phyloP scores from a whole-genome alignment of 441 rosid genomes.

The California macrophylla region DNA sequence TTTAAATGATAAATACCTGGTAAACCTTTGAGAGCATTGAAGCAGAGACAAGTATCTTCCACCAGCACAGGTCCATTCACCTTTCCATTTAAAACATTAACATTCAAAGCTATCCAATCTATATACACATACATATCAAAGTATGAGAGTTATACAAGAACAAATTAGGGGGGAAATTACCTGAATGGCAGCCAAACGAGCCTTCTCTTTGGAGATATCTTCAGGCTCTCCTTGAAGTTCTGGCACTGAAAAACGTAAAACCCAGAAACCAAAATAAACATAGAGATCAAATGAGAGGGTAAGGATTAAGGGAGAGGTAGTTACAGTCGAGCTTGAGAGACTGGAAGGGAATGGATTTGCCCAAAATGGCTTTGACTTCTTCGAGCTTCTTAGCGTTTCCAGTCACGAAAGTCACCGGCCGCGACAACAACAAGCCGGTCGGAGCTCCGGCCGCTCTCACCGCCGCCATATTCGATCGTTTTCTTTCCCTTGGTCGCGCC shows the following conservation, averaged over 20 bases:
- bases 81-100: constrained; percentile 28
- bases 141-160: background rate
- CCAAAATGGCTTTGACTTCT: constrained; percentile 80
- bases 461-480: constrained; percentile 29
- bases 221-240: constrained; percentile 93
- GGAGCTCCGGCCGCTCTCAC: constrained; percentile 25
- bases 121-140: background rate
- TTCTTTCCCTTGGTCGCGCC: too few species aligned
- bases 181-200: constrained; percentile 81
- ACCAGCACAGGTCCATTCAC: constrained; percentile 87
- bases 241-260: constrained; percentile 42
- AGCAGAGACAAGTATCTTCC: constrained; percentile 94
- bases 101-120: background rate
- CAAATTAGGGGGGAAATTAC: constrained; percentile 17
- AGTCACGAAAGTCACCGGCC: constrained; percentile 87
- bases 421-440: constrained; percentile 29
- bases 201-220: constrained; percentile 77
- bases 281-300: background rate
- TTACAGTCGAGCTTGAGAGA: constrained; percentile 78
- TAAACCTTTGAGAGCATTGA: constrained; percentile 82
- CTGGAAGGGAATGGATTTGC: constrained; percentile 70
- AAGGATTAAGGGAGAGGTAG: background rate
- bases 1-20: constrained; percentile 43
- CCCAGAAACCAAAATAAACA: background rate
- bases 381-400: constrained; percentile 94